These are phyloP conservation scores for Schizosaccharomyces japonicus DNA, from an alignment of 805 yeast genomes.

Conservation along the genomic window DNA sequence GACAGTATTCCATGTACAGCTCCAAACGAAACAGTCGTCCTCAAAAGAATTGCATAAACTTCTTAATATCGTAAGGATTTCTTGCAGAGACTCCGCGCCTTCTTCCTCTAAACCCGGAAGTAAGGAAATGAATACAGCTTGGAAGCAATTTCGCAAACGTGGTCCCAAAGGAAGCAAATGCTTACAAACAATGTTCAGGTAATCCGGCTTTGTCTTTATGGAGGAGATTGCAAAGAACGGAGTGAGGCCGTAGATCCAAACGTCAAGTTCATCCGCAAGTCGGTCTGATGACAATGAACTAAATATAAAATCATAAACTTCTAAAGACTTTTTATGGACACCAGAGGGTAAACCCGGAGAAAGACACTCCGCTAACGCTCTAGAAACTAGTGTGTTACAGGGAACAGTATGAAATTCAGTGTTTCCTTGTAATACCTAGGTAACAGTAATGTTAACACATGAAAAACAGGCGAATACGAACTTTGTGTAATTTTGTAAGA, in stretches of 20 bases:
- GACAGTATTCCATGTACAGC: background rate
- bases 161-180: background rate
- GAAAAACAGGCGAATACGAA: constrained; percentile 28
- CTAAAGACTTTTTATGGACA: constrained; percentile 73
- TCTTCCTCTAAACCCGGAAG: constrained; percentile 1
- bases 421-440: constrained; percentile 13
- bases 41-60: background rate
- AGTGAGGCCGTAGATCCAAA: background rate
- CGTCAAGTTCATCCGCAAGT: background rate
- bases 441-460: no score
- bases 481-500: constrained; percentile 52
- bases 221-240: constrained; percentile 1
- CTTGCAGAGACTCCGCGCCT: background rate
- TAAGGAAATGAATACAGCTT: constrained; percentile 1
- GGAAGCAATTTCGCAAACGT: background rate
- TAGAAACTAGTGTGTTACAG: constrained; percentile 37
- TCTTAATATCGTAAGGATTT: background rate
- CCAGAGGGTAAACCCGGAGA: constrained; percentile 76
- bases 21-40: background rate
- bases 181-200: background rate
- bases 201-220: constrained; percentile 7
- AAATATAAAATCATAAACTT: constrained; percentile 50
- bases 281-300: background rate
- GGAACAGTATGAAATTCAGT: constrained; percentile 29
- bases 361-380: constrained; percentile 52